A percentile compares a stretch with the other conserved stretches of the same genome.
These are phyloP conservation scores for Abrus precatorius DNA, from an alignment of 306 rosid species.

Conservation along the genomic window DNA sequence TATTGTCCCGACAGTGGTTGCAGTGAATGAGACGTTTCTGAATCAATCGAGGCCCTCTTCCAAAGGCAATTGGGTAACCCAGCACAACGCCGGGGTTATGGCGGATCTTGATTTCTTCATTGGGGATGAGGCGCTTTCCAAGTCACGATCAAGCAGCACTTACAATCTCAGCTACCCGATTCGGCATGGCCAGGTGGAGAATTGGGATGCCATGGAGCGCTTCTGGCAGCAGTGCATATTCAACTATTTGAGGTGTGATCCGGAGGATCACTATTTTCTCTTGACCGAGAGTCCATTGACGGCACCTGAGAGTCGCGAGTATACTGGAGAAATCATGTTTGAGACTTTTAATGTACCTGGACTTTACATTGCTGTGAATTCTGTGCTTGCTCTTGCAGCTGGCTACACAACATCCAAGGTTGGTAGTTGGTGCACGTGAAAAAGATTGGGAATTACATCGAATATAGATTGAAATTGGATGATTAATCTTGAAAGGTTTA, in stretches of 20 bases:
- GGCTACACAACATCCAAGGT: slow-evolving; percentile 99
- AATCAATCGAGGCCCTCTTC: slow-evolving; percentile 79
- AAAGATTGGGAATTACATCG: slow-evolving; percentile 2
- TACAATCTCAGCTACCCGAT: slow-evolving; percentile 88
- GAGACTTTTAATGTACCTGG: slow-evolving; percentile 99
- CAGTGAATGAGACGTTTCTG: slow-evolving; percentile 85
- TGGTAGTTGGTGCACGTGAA: slow-evolving; percentile 60
- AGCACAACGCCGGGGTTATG: slow-evolving; percentile 98
- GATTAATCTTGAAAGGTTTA: slow-evolving; percentile 33
- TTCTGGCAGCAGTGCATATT: slow-evolving; percentile 98
- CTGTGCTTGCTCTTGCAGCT: slow-evolving; percentile 99
- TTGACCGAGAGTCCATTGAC: slow-evolving; percentile 96
- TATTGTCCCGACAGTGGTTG: slow-evolving; percentile 88
- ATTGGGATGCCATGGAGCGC: slow-evolving; percentile 99
- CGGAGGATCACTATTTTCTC: slow-evolving; percentile 97
- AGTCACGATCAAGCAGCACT: slow-evolving; percentile 82
- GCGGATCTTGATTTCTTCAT: slow-evolving; percentile 99
- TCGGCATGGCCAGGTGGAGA: slow-evolving; percentile 89
- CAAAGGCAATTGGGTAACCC: slow-evolving; percentile 84
- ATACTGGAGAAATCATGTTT: slow-evolving; percentile 97
- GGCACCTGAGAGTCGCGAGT: slow-evolving; percentile 97
- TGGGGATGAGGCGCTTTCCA: slow-evolving; percentile 91
- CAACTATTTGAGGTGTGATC: slow-evolving; percentile 96
- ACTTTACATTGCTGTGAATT: slow-evolving; percentile 93
- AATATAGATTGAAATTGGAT: slow-evolving; percentile 38